Base-by-base conservation (phyloP, 1,284 basidiomycete species). In the Vanrija sp. region DNA sequence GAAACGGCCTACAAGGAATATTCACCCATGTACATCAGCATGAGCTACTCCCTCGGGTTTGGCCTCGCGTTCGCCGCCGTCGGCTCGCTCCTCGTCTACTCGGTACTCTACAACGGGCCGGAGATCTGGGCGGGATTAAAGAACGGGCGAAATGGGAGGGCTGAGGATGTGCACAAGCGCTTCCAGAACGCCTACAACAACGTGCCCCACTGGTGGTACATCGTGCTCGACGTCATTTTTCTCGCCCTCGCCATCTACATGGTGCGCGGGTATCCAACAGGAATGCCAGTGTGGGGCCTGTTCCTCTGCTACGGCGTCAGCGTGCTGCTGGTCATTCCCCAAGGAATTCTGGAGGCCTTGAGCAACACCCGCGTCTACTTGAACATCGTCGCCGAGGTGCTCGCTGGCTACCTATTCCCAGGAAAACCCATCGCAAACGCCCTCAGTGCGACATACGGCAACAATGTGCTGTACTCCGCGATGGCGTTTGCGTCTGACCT, bases 121-220 rank as follows among this genome's bases (percentile, higher is more conserved):
- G 68, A 73, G 20, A 74, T 80, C 42, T 65, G 69, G 60, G 62
- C 62, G 6, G 80, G 78, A 47, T 80, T 79, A 22, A 76, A 87
- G 39, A 81, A 80, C 59, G n/a, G n/a, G n/a, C 84, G 89, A 60
- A 85, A 89, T 67, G 48, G 54, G 20, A 57, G 62, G 14, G 60
- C 56, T 10, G 83, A 83, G 48, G 91, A 95, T 68, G 79, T 93
- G 41, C 92, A 95, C 72, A 83, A 86, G 3, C 84, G 88, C 38
- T 80, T 94, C 38, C 94, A 94, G 89, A 78, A 79, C 49, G 80
- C 76, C 27, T 95, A 95, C 70, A 76, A 81, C 1, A 87, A 91
- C 66, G 87, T 90, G 16, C 89, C 89, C 0, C 76, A 79, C 49
- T 86, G 80, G 81, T 92, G 88, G 88, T 93, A 88, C 71, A 79